Percentiles rank a stretch among this genome's conserved stretches.
Conservation (phyloP, 2,329 filamentous ascomycete genomes). For the Sporothrix brunneoviolacea region DNA sequence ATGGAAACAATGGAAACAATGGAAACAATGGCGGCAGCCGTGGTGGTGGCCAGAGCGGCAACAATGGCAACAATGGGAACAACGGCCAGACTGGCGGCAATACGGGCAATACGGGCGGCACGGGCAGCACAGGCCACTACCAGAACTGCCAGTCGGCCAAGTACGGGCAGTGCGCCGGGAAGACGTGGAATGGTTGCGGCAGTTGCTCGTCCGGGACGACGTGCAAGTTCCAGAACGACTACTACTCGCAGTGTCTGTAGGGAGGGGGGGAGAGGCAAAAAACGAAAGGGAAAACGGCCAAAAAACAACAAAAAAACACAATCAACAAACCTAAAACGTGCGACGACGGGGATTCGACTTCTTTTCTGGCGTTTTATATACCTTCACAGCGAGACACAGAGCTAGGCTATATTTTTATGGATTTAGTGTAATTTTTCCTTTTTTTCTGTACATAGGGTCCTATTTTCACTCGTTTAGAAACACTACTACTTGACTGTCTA, state of each 20-base stretch:
- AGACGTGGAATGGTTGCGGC: constrained; percentile 30
- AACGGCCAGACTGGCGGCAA: constrained; percentile 1
- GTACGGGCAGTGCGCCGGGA: constrained; percentile 34
- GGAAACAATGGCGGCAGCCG: neutral
- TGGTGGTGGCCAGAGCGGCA: constrained; percentile 2
- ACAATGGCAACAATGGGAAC: neutral
- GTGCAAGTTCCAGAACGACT: constrained; percentile 29
- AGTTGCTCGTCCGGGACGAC: constrained; percentile 28
- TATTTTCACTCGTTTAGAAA: no score
- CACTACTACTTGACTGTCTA: no score
- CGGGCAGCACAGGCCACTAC: neutral
- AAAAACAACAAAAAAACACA: neutral
- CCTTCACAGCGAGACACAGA: no score
- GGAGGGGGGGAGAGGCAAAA: neutral
- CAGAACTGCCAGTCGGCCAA: constrained; percentile 22
- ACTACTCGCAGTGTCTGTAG: constrained; percentile 31
- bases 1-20: neutral
- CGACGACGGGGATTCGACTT: no score
- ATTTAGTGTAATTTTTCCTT: neutral
- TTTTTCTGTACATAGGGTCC: neutral
- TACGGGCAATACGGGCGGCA: constrained; percentile 3
- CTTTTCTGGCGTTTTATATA: neutral
- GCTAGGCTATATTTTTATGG: no score
- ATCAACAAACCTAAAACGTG: no score
- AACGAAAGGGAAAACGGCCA: neutral